These are phyloP conservation scores for Arabis alpina DNA, from an alignment of 345 rosid genomes.

Conservation along the genomic window DNA sequence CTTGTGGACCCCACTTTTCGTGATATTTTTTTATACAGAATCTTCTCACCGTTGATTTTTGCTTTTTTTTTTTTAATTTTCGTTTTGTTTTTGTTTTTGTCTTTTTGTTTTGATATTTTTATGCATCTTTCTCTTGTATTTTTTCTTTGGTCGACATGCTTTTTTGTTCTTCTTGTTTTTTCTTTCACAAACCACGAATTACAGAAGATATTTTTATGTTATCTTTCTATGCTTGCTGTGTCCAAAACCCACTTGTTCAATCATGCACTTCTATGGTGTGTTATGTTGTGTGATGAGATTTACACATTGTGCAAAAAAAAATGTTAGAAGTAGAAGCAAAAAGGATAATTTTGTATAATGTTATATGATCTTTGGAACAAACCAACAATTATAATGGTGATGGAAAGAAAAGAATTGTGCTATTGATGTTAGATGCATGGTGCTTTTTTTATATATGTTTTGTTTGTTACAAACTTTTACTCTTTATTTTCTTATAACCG, in stretches of 20 bases:
- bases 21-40: constrained; percentile 31
- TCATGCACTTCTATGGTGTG: neutral
- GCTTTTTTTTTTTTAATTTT: neutral
- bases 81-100: constrained; percentile 21
- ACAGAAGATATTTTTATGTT: constrained; percentile 21
- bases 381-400: no score
- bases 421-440: no score
- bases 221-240: neutral
- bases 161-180: neutral
- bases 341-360: neutral
- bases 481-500: no score
- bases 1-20: constrained; percentile 26
- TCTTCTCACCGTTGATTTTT: constrained; percentile 29
- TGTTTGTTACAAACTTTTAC: no score
- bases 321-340: neutral
- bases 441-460: no score
- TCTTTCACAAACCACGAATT: constrained; percentile 22
- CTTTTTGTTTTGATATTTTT: constrained; percentile 39
- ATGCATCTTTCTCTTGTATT: constrained; percentile 16
- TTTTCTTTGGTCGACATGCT: constrained; percentile 23
- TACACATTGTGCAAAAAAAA: neutral
- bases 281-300: neutral
- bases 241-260: constrained; percentile 32
- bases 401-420: no score
- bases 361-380: neutral